Evolutionary conservation across 176 grass and related monocot species (phyloP).

Genomic region (Lolium multiflorum): DNA sequence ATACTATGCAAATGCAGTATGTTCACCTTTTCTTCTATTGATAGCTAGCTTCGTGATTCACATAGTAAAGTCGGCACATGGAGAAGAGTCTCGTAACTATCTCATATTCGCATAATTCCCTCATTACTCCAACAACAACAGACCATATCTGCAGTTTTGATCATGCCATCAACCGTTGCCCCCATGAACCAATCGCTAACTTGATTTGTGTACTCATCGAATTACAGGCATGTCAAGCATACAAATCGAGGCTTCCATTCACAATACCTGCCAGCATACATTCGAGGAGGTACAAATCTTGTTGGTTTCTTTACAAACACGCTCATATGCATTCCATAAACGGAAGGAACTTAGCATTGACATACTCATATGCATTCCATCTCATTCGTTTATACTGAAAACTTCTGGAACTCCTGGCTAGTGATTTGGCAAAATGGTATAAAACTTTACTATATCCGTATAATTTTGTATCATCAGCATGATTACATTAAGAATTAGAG

Average conservation of each 20-base stretch:
- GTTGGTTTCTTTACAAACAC: conserved; percentile 21
- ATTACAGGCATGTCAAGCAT: background rate
- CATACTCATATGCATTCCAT: background rate
- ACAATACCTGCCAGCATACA: background rate
- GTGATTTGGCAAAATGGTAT: background rate
- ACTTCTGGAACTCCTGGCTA: background rate
- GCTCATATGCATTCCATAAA: background rate
- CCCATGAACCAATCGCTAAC: background rate
- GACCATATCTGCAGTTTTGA: background rate
- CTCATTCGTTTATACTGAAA: conserved; percentile 15
- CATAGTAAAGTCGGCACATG: too few species aligned
- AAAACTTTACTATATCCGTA: conserved; percentile 27
- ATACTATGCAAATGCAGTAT: background rate
- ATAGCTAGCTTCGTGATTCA: too few species aligned
- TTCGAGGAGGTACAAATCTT: conserved; percentile 8
- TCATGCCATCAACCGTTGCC: background rate
- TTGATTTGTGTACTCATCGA: background rate
- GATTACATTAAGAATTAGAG: conserved; percentile 26
- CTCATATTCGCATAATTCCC: background rate
- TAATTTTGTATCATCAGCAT: conserved; percentile 33
- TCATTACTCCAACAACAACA: background rate
- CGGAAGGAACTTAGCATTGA: conserved; percentile 9
- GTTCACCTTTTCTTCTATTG: background rate
- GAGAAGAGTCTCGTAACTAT: background rate
- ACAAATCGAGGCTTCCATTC: background rate